Evolutionary conservation across 371 early-diverging fungal species (phyloP).

Genomic region (Fennellomyces sp.): DNA sequence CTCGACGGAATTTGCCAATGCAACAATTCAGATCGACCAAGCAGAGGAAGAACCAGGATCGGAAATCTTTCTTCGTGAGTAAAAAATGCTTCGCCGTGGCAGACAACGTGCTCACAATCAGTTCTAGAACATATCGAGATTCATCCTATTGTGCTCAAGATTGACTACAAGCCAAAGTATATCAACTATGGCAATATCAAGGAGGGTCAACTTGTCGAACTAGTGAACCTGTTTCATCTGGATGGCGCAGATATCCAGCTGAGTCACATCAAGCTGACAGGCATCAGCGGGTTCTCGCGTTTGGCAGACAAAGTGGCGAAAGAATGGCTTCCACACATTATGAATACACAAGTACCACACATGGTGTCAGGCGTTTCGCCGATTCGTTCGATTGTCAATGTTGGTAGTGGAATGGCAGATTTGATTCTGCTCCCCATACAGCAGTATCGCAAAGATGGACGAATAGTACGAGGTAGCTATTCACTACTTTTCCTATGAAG

Average conservation of each 20-base stretch:
- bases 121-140: conserved; percentile 67
- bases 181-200: conserved; percentile 75
- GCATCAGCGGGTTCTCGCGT: conserved; percentile 65
- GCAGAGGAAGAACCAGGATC: not conserved
- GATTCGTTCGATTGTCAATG: conserved; percentile 85
- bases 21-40: conserved; percentile 9
- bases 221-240: conserved; percentile 91
- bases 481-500: not conserved
- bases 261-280: conserved; percentile 73
- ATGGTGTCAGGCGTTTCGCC: conserved; percentile 93
- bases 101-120: not conserved
- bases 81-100: not conserved
- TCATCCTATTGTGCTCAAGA: conserved; percentile 76
- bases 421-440: conserved; percentile 90
- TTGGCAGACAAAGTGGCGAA: conserved; percentile 65
- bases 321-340: conserved; percentile 91
- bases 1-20: conserved; percentile 31
- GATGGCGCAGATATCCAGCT: conserved; percentile 91
- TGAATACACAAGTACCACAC: conserved; percentile 84
- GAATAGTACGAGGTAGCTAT: conserved; percentile 73
- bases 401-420: conserved; percentile 93
- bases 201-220: conserved; percentile 81
- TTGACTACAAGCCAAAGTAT: conserved; percentile 97
- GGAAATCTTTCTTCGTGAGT: conserved; percentile 69
- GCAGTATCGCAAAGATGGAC: conserved; percentile 92